These are phyloP conservation scores for Cordia subcordata DNA, from an alignment of 257 asterid species.

Conservation along the genomic window DNA sequence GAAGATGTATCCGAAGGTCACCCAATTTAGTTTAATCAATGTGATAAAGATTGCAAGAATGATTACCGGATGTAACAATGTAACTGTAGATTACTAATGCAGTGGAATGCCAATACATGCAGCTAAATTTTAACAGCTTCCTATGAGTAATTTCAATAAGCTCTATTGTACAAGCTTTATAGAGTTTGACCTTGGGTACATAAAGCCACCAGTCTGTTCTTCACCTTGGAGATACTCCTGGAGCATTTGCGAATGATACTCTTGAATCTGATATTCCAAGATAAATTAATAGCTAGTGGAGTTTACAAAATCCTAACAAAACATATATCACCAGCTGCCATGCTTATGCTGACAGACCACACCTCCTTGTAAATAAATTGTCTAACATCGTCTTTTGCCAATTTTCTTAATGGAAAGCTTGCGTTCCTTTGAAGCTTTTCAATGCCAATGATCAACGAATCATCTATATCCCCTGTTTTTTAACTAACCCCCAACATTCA, in stretches of 20 bases:
- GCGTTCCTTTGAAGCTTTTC: no score
- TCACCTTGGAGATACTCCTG: slow-evolving; percentile 86
- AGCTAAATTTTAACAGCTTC: no score
- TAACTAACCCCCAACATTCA: no score
- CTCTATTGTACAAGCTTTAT: slow-evolving; percentile 9
- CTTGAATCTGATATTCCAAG: slow-evolving; percentile 62
- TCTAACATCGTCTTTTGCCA: slow-evolving; percentile 87
- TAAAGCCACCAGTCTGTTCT: slow-evolving; percentile 89
- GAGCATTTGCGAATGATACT: slow-evolving; percentile 98
- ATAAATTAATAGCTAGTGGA: slow-evolving; percentile 8
- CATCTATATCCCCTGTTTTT: no score
- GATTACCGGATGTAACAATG: no score
- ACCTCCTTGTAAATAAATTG: slow-evolving; percentile 75
- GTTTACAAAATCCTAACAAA: slow-evolving; percentile 10
- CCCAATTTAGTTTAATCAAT: no score
- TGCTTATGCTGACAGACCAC: slow-evolving; percentile 1
- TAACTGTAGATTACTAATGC: no score
- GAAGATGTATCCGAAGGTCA: no score
- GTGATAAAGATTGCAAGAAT: no score
- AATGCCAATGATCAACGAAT: no score
- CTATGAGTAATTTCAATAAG: slow-evolving; percentile 36
- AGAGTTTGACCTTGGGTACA: slow-evolving; percentile 88
- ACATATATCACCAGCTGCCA: background rate
- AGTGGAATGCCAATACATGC: no score
- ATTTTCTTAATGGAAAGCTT: no score